Evolutionary conservation across 1,284 basidiomycete species (phyloP).

Genomic region (Moesziomyces sp.): DNA sequence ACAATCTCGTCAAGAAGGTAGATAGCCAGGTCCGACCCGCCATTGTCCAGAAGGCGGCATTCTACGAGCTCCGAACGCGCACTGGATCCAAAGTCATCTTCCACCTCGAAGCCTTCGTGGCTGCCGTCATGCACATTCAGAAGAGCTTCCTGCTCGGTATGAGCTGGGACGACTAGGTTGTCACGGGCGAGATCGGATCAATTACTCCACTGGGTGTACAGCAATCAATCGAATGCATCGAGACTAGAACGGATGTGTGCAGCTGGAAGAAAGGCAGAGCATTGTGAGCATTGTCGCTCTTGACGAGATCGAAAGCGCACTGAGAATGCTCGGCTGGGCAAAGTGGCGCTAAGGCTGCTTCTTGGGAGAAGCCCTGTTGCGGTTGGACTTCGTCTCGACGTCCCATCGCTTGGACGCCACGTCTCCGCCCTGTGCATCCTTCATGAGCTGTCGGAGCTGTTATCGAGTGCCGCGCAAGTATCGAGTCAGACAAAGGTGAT

Average conservation of each 20-base stretch:
- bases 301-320: too few relatives aligned
- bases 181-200: background rate
- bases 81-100: slow-evolving; percentile 64
- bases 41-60: slow-evolving; percentile 75
- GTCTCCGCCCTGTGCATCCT: slow-evolving; percentile 27
- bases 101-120: slow-evolving; percentile 67
- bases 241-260: background rate
- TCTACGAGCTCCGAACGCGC: slow-evolving; percentile 73
- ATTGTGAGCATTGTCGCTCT: background rate
- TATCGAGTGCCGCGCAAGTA: too few relatives aligned
- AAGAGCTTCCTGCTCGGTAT: slow-evolving; percentile 60
- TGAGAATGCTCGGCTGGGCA: too few relatives aligned
- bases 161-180: slow-evolving; percentile 41
- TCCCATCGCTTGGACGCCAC: slow-evolving; percentile 38
- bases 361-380: slow-evolving; percentile 20
- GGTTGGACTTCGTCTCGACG: slow-evolving; percentile 24
- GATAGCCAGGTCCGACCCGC: slow-evolving; percentile 72
- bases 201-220: background rate
- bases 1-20: slow-evolving; percentile 83
- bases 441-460: slow-evolving; percentile 31
- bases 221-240: background rate
- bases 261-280: background rate
- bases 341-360: slow-evolving; percentile 10
- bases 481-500: too few relatives aligned
- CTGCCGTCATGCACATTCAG: slow-evolving; percentile 65